Conservation (phyloP, 2,329 filamentous ascomycete genomes). For the Aspergillus sp. region DNA sequence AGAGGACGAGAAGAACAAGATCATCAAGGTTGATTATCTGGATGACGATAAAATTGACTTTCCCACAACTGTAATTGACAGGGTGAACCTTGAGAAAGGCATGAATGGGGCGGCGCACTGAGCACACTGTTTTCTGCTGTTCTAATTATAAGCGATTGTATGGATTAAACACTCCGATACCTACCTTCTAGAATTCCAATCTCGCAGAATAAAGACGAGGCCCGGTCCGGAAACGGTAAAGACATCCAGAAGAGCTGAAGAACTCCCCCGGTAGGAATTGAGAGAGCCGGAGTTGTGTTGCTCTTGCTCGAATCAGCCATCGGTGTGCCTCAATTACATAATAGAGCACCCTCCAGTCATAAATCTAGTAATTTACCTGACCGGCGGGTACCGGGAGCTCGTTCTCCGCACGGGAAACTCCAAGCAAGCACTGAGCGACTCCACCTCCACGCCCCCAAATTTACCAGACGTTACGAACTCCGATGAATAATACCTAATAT, state of each 20-base stretch:
- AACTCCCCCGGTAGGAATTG: neutral
- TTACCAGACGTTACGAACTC: neutral
- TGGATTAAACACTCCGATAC: too few relatives aligned
- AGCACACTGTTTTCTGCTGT: neutral
- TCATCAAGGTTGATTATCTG: constrained; percentile 35
- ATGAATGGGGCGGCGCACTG: neutral
- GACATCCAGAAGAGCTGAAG: neutral
- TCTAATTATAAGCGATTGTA: neutral
- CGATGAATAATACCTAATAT: neutral
- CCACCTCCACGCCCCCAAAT: neutral
- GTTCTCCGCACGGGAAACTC: neutral
- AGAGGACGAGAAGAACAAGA: constrained; percentile 31
- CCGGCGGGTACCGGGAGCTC: neutral
- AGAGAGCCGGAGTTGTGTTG: neutral
- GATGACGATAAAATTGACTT: constrained; percentile 39
- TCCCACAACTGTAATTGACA: constrained; percentile 18
- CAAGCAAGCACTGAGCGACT: neutral
- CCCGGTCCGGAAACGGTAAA: neutral
- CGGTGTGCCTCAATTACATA: neutral
- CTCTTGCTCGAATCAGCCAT: neutral
- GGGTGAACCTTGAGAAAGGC: neutral
- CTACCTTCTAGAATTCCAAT: too few relatives aligned
- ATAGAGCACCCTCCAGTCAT: neutral
- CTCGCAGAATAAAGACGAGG: too few relatives aligned
- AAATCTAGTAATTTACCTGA: neutral